Conservation (phyloP, 2,329 filamentous ascomycete species). For the Cladosporium velox region DNA sequence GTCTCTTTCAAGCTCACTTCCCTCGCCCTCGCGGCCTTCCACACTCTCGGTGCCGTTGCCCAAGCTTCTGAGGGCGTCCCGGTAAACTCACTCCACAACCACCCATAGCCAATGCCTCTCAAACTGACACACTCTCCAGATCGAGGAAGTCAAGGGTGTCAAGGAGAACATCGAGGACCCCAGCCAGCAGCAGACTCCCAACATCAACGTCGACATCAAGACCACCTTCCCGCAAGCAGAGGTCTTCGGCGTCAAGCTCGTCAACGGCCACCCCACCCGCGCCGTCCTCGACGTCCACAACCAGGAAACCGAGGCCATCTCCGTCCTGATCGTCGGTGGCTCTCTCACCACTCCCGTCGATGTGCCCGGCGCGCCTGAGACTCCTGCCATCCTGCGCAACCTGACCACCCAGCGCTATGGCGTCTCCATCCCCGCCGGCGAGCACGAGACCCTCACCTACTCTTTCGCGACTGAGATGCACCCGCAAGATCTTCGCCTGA, state of each 20-base stretch:
- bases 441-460: slow-evolving; percentile 76
- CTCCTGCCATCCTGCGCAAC: slow-evolving; percentile 72
- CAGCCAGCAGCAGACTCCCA: slow-evolving; percentile 53
- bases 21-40: slow-evolving; percentile 70
- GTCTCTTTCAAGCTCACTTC: slow-evolving; percentile 71
- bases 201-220: slow-evolving; percentile 58
- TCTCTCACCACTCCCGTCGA: slow-evolving; percentile 62
- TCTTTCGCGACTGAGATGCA: slow-evolving; percentile 88
- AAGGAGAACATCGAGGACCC: slow-evolving; percentile 48
- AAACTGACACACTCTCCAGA: slow-evolving; percentile 25
- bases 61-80: slow-evolving; percentile 43
- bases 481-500: slow-evolving; percentile 81
- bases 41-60: slow-evolving; percentile 65
- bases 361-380: slow-evolving; percentile 53
- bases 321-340: slow-evolving; percentile 75
- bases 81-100: slow-evolving; percentile 37
- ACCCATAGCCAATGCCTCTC: slow-evolving; percentile 17
- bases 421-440: slow-evolving; percentile 71
- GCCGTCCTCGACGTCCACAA: slow-evolving; percentile 82
- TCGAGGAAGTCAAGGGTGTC: slow-evolving; percentile 48
- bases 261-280: slow-evolving; percentile 86
- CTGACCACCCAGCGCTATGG: slow-evolving; percentile 76
- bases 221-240: slow-evolving; percentile 67
- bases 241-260: slow-evolving; percentile 91
- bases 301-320: slow-evolving; percentile 74